Percentiles rank a stretch among this genome's conserved stretches.
phyloP scores from a whole-genome alignment of 2,329 filamentous ascomycete species.

The Sporothrix curviconia region DNA sequence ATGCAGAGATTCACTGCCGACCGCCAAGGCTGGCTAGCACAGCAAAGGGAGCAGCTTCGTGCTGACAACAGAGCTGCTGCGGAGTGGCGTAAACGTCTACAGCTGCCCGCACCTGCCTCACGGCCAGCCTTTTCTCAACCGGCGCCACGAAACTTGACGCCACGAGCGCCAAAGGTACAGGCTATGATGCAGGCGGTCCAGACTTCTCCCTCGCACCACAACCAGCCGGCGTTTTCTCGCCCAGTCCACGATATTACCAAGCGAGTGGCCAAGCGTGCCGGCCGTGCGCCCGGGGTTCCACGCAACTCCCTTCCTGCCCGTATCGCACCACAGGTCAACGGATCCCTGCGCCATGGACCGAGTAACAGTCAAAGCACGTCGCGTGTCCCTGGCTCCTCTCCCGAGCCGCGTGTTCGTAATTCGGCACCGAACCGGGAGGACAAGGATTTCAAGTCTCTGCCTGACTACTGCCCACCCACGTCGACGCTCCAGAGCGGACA shows the following conservation, averaged over 20 bases:
- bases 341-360: neutral
- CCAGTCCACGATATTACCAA: neutral
- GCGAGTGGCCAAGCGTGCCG: conserved; percentile 14
- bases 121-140: conserved; percentile 26
- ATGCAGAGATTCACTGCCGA: conserved; percentile 40
- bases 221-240: neutral
- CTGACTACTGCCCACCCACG: conserved; percentile 66
- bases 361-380: neutral
- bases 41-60: conserved; percentile 44
- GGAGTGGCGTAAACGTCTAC: too few relatives aligned
- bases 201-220: neutral
- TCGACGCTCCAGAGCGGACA: conserved; percentile 57
- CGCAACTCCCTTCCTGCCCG: conserved; percentile 21
- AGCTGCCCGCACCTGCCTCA: too few relatives aligned
- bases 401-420: conserved; percentile 32
- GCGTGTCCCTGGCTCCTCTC: conserved; percentile 12
- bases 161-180: conserved; percentile 24
- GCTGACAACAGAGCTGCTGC: conserved; percentile 40
- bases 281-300: neutral
- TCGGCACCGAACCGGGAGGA: conserved; percentile 69
- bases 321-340: conserved; percentile 16
- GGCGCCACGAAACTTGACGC: conserved; percentile 18
- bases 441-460: conserved; percentile 67
- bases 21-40: conserved; percentile 41
- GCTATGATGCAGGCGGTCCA: conserved; percentile 1